Evolutionary conservation across 1,139 yeast species (phyloP), one percentile per base, ranked within the genome.

Genomic region (Geotrichum australiense): DNA sequence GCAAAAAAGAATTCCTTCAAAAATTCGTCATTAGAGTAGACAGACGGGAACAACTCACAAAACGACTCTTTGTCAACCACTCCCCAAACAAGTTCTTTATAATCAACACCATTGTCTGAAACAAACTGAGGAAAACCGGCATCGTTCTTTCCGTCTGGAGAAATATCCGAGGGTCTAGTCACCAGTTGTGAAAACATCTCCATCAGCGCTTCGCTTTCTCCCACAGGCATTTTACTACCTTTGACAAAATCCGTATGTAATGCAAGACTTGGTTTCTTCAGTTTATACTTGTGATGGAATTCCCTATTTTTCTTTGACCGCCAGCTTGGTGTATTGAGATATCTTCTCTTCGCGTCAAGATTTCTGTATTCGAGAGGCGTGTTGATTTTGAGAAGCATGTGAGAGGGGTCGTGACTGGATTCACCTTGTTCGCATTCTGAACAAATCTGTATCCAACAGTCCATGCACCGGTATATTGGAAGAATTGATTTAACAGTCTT

Each of bases 151-250:
- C 15, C 15, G 5, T 7, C 6, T 4, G 35, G 35, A 4, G 27
- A 8, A 4, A 4, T 14, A 10, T 15, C 29, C 19, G 29, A 31
- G 20, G 35, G 30, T 15, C 37, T 35, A 28, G 53, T 53, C 4
- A 49, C 51, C 16, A 57, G 47, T 16, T 51, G 46, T 27, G 43
- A 42, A 42, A 53, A 57, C 42, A 56, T 58, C 16, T 52, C 55
- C 31, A 50, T 52, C 20, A 56, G 45, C 5, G 57, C 56, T 28
- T 49, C 55, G 8, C 55, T 45, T 21, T 56, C 58, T 11, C 50
- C 43, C 11, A 46, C 28, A 5, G 47, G 41, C 46, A 51, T 37
- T 15, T 20, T 31, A 4, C 25, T 31, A 5, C 35, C 35, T 15
- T 31, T 31, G 5, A 25, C 21, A 4, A 25, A 23, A 14, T 31